Percentiles rank a stretch among this genome's conserved stretches.
Evolutionary conservation across 805 yeast species (phyloP).

Genomic region (Yamadazyma sp.): DNA sequence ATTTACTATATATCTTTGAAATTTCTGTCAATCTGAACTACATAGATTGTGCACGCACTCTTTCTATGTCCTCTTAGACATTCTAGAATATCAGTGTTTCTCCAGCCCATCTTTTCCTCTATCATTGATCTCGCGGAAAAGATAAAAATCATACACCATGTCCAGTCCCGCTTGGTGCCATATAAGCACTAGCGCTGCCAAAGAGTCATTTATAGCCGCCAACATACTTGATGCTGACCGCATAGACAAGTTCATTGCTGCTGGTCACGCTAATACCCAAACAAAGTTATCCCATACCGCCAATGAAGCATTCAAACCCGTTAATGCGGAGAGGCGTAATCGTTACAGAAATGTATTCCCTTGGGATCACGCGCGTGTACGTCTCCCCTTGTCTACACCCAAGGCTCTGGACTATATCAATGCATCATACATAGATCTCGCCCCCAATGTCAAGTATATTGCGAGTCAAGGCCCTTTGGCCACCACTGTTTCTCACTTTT

Average conservation of each 20-base stretch:
- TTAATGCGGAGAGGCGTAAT: constrained; percentile 23
- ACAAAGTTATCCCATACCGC: constrained; percentile 5
- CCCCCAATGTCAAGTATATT: constrained; percentile 42
- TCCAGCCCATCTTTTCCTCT: too few relatives aligned
- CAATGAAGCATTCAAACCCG: constrained; percentile 11
- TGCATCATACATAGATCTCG: constrained; percentile 34
- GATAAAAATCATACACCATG: too few relatives aligned
- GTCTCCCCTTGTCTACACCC: constrained; percentile 20
- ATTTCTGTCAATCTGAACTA: too few relatives aligned
- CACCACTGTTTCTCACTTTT: constrained; percentile 43
- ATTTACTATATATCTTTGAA: too few relatives aligned
- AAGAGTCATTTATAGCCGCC: constrained; percentile 15
- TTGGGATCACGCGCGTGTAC: constrained; percentile 38
- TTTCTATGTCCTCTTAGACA: too few relatives aligned
- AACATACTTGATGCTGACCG: constrained; percentile 17
- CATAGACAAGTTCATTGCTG: constrained; percentile 10
- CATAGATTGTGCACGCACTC: too few relatives aligned
- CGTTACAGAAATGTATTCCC: constrained; percentile 43
- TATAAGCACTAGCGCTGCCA: neutral
- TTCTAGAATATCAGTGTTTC: too few relatives aligned
- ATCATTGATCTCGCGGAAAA: too few relatives aligned
- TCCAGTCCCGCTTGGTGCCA: constrained; percentile 11
- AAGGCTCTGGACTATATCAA: constrained; percentile 34
- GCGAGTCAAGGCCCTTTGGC: constrained; percentile 69
- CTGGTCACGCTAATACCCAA: constrained; percentile 1